Evolutionary conservation across 495 filamentous ascomycete species (phyloP), one percentile per base, ranked within the genome.

Genomic region (Daldinia loculata): DNA sequence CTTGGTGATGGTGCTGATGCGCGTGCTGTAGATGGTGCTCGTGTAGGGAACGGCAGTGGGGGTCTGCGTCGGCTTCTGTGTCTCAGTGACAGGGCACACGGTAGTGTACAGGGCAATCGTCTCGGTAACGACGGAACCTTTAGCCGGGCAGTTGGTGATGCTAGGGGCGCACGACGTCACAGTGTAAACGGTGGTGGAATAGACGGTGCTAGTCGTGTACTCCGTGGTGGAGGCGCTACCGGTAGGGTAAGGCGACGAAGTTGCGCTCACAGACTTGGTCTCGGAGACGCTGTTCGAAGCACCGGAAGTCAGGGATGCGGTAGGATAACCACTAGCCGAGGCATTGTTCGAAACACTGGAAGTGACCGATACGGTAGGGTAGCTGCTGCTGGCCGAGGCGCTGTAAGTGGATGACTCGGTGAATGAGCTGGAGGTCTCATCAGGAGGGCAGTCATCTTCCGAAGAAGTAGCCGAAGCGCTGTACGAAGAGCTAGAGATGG

Each of bases 1-100:
- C 74, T 81, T 81, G 6, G 84, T 88, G 74, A 89, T 82, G 2
- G 88, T 89, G 68, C 84, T 78, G 66, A 80, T 77, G 50, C 76
- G 85, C 29, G 89, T 90, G 14, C 80, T 80, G 77, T 84, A 88
- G 29, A 88, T 77, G 19, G 87, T 89, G 62, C 79, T 81, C 22
- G 76, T 79, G 24, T 75, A 78, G 52, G 67, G 67, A 11, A 72
- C 63, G 39, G 52, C 56, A 17, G 75, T 69, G 14, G 52, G 24
- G 43, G 55, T 50, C 43, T 48, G 43, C 3, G 74, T 69, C 61
- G 63, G 63, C 50, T 73, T 74, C 53, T 70, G 66, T 34, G 75
- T 76, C 51, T 61, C 55, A 5, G 79, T 78, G 19, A 82, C 77
- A 27, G 82, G 83, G 78, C 81, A 85, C 32, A 83, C 77, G 24